Evolutionary conservation across 257 asterid species (phyloP).

Genomic region (Cinchona pubescens): DNA sequence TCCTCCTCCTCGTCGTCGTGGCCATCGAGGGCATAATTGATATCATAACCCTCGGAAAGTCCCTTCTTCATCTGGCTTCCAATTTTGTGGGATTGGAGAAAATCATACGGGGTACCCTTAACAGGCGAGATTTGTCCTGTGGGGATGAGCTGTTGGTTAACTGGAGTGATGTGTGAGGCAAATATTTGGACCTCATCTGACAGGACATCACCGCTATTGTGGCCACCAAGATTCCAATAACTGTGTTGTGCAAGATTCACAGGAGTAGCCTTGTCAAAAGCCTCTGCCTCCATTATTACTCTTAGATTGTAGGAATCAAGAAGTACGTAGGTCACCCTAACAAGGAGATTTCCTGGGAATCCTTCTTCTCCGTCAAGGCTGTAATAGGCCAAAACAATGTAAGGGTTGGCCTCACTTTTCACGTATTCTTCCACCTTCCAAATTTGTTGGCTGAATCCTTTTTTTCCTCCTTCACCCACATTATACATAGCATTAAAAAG

Average conservation of each 20-base stretch:
- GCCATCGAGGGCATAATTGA: constrained; percentile 64
- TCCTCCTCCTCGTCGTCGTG: neutral
- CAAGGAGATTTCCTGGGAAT: constrained; percentile 65
- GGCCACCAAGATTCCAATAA: constrained; percentile 87
- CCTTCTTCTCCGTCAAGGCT: constrained; percentile 86
- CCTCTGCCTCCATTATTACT: constrained; percentile 59
- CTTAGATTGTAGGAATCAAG: constrained; percentile 37
- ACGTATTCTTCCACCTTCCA: constrained; percentile 60
- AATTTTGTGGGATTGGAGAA: constrained; percentile 41
- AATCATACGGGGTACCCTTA: constrained; percentile 63
- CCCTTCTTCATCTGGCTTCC: constrained; percentile 38
- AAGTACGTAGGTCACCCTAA: constrained; percentile 49
- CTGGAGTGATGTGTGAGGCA: constrained; percentile 61
- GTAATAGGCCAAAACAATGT: constrained; percentile 53
- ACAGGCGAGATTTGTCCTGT: constrained; percentile 46
- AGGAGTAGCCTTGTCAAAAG: constrained; percentile 69
- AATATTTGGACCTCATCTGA: constrained; percentile 58
- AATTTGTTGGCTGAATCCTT: constrained; percentile 60
- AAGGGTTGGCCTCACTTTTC: constrained; percentile 40
- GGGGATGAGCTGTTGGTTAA: constrained; percentile 53
- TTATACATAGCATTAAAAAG: neutral
- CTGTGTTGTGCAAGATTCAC: constrained; percentile 73
- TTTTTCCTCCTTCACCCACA: constrained; percentile 55
- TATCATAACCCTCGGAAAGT: constrained; percentile 61
- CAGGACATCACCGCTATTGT: constrained; percentile 56